Conservation (phyloP, 2,329 filamentous ascomycete species). For the Pezicula rhizophila region DNA sequence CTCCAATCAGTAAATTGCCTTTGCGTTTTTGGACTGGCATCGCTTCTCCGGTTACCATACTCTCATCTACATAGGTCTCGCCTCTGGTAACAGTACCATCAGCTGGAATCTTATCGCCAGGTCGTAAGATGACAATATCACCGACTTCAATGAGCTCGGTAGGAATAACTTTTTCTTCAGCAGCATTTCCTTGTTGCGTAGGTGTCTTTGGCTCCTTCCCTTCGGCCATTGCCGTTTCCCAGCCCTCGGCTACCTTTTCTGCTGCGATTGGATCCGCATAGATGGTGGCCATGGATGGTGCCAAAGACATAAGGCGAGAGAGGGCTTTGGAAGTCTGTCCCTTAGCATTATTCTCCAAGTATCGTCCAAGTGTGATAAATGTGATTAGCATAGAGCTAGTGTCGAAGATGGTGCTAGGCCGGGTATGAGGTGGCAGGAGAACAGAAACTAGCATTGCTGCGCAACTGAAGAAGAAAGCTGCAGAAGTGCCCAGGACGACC, state of each 20-base stretch:
- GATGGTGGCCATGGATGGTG: constrained; percentile 94
- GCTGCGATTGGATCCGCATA: constrained; percentile 92
- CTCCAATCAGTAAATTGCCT: constrained; percentile 75
- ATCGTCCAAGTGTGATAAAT: constrained; percentile 86
- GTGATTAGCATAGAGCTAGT: constrained; percentile 98
- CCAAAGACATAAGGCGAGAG: constrained; percentile 89
- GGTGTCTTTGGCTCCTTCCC: constrained; percentile 39
- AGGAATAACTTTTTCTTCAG: constrained; percentile 81
- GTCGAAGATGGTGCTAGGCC: constrained; percentile 88
- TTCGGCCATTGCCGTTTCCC: constrained; percentile 44
- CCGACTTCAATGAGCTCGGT: constrained; percentile 92
- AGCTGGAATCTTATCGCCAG: constrained; percentile 93
- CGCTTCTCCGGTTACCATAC: constrained; percentile 96
- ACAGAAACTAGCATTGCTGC: constrained; percentile 82
- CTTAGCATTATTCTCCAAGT: constrained; percentile 89
- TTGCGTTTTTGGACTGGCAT: constrained; percentile 90
- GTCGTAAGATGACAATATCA: constrained; percentile 86
- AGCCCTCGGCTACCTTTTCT: constrained; percentile 80
- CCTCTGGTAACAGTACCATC: constrained; percentile 83
- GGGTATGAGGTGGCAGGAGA: constrained; percentile 64
- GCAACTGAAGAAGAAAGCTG: constrained; percentile 93
- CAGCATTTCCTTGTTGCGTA: constrained; percentile 48
- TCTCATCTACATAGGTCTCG: constrained; percentile 92
- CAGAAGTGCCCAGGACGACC: constrained; percentile 86
- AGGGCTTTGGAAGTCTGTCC: constrained; percentile 93